phyloP scores from a whole-genome alignment of 495 filamentous ascomycete species.

The Penicillium diatomitis region DNA sequence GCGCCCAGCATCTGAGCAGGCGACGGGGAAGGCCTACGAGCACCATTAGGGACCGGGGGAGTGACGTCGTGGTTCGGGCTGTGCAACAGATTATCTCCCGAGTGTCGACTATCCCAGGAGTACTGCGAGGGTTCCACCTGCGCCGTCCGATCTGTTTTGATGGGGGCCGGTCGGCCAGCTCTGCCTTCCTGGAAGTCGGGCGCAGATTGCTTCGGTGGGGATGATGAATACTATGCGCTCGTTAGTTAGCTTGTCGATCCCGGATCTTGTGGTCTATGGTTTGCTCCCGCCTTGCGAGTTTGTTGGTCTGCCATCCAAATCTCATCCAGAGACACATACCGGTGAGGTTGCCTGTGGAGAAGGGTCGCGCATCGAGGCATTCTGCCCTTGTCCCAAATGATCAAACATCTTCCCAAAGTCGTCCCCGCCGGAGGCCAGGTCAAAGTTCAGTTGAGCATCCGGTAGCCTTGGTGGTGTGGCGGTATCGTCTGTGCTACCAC shows the following conservation, averaged over 20 bases:
- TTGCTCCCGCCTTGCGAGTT: not conserved
- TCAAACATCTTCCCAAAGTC: constrained; percentile 66
- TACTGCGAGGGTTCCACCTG: constrained; percentile 51
- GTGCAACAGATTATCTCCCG: constrained; percentile 51
- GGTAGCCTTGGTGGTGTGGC: constrained; percentile 61
- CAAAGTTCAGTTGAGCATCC: constrained; percentile 42
- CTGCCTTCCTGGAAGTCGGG: constrained; percentile 12
- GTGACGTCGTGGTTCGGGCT: constrained; percentile 7
- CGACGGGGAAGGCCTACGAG: constrained; percentile 13
- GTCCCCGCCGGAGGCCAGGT: constrained; percentile 36
- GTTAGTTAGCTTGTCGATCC: constrained; percentile 8
- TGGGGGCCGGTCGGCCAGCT: constrained; percentile 38
- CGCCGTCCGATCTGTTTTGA: constrained; percentile 48
- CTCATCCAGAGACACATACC: constrained; percentile 9
- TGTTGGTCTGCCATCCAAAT: too few relatives aligned
- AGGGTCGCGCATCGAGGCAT: constrained; percentile 17
- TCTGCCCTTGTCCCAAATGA: constrained; percentile 48
- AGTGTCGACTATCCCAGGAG: constrained; percentile 61
- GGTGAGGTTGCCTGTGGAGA: constrained; percentile 12
- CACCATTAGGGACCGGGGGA: constrained; percentile 5
- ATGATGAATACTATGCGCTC: constrained; percentile 15
- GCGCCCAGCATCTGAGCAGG: constrained; percentile 15
- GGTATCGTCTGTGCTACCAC: constrained; percentile 53
- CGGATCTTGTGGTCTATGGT: not conserved
- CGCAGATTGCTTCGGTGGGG: constrained; percentile 9